These are phyloP conservation scores for Sugiyamaella japonica DNA, from an alignment of 1,139 yeast genomes.

Conservation along the genomic window DNA sequence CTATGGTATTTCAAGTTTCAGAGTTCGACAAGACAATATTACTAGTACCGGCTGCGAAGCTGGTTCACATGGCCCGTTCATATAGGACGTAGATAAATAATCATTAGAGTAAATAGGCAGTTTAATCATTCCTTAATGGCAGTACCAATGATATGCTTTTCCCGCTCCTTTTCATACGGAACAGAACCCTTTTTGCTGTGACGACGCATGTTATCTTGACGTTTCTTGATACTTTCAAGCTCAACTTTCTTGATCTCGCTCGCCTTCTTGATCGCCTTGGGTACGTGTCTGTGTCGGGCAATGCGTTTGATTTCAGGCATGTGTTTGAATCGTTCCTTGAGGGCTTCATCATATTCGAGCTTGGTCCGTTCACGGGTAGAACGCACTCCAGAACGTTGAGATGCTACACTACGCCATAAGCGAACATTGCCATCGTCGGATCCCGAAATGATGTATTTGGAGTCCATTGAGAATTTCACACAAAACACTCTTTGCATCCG, in stretches of 20 bases:
- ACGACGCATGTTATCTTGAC: conserved; percentile 78
- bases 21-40: no score
- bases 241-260: conserved; percentile 80
- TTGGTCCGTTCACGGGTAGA: conserved; percentile 78
- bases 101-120: neutral
- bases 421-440: conserved; percentile 96
- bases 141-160: conserved; percentile 81
- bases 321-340: conserved; percentile 87
- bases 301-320: conserved; percentile 96
- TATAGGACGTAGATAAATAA: no score
- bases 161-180: conserved; percentile 62
- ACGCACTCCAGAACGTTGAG: conserved; percentile 79
- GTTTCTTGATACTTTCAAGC: conserved; percentile 66
- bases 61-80: no score
- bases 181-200: conserved; percentile 71
- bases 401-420: conserved; percentile 86
- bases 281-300: conserved; percentile 71
- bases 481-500: conserved; percentile 95
- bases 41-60: no score
- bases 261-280: conserved; percentile 23
- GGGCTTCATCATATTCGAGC: conserved; percentile 85
- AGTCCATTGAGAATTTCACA: conserved; percentile 82
- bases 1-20: no score
- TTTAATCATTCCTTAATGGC: conserved; percentile 52
- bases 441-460: conserved; percentile 83